These are phyloP conservation scores for Filobasidium uniguttulatum DNA, from an alignment of 1,284 basidiomycete species.

Conservation along the genomic window DNA sequence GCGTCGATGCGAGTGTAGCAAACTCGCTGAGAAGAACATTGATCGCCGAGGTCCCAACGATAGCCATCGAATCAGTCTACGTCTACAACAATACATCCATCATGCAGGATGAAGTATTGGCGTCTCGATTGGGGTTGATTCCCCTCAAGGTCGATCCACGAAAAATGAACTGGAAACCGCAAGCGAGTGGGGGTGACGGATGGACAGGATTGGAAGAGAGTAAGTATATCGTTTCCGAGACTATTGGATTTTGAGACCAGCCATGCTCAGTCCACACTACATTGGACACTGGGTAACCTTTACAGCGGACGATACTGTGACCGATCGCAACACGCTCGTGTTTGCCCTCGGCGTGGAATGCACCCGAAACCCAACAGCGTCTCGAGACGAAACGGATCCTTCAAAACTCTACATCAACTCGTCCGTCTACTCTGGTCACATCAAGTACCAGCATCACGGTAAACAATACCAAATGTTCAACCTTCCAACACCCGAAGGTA, in stretches of 20 bases:
- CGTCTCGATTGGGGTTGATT: slow-evolving; percentile 78
- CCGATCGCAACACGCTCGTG: slow-evolving; percentile 84
- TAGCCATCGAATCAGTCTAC: slow-evolving; percentile 88
- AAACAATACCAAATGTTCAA: slow-evolving; percentile 49
- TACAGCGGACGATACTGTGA: slow-evolving; percentile 46
- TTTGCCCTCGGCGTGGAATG: slow-evolving; percentile 68
- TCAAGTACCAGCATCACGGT: slow-evolving; percentile 76
- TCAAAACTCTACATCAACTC: slow-evolving; percentile 52
- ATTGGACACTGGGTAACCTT: not conserved
- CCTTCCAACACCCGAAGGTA: slow-evolving; percentile 21
- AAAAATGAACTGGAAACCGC: slow-evolving; percentile 30
- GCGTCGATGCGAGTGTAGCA: slow-evolving; percentile 89
- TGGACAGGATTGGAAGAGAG: not conserved
- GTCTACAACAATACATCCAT: slow-evolving; percentile 93
- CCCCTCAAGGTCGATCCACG: slow-evolving; percentile 79
- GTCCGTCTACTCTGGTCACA: slow-evolving; percentile 58
- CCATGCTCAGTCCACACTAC: not conserved
- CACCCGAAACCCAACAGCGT: slow-evolving; percentile 44
- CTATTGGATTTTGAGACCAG: not conserved
- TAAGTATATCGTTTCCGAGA: not conserved
- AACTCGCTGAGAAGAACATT: slow-evolving; percentile 86
- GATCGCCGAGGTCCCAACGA: slow-evolving; percentile 86
- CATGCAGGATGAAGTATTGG: slow-evolving; percentile 84
- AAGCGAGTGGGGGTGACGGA: not conserved
- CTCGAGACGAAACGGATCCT: slow-evolving; percentile 50